Base-by-base conservation (phyloP, 805 yeast species). In the Candida dajiaensis region DNA sequence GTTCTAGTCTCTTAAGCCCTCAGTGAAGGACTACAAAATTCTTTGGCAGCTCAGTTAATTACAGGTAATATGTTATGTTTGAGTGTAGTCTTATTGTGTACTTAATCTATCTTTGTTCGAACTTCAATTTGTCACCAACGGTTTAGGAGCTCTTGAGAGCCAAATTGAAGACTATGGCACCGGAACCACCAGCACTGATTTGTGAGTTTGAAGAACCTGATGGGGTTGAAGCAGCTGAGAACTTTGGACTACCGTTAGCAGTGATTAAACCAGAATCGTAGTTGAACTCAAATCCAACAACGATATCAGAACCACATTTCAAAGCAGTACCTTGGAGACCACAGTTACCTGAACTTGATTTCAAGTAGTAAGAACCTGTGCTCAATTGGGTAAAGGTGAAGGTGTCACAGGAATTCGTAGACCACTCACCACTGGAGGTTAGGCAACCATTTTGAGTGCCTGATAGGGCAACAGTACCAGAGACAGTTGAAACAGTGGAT, bases 371-470 rank as follows among this genome's bases (percentile, higher is more conserved):
- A 57, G 78, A 76, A 18, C 94, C 94, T 3, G 45, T 42, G 33
- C 23, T 25, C 15, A 42, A 31, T 22, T 42, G 40, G 31, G 40
- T 56, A 18, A 84, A 57, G 20, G 71, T 71, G 66, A 71, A 89
- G 9, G 83, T 78, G 6, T 96, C 97, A 63, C 96, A 89, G 0
- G 90, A 78, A 2, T 95, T 96, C 33, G 65, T 61, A 65, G 81
- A 85, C 89, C 94, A 89, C 54, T 78, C 75, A 5, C 97, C 97
- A 57, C 78, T 83, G 48, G 84, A 76, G 55, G 88, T 88, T 43
- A 89, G 67, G 63, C 95, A 86, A 13, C 95, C 95, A 4, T 64
- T 51, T 47, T 80, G 75, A 37, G 68, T 76, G n/a, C 71, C 59
- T 16, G 77, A 65, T 33, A 33, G 36, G 47, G 68, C 71, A 42